Base-by-base conservation (phyloP, 352 stramenopile species). In the Phytopythium aichiense region DNA sequence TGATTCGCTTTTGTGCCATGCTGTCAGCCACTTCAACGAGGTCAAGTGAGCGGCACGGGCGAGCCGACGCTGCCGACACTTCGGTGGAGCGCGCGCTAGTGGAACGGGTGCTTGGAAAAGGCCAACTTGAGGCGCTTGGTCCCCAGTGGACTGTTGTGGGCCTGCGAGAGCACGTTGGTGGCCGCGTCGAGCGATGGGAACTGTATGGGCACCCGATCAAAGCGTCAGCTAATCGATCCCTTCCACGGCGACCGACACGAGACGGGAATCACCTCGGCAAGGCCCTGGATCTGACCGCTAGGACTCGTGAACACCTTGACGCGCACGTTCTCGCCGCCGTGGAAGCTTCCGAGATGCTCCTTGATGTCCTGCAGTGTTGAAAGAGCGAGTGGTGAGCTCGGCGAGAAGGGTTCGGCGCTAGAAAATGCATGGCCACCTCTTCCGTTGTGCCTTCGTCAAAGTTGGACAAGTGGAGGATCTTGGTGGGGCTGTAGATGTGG, bases 401-500 rank as follows among this genome's bases (percentile, higher is more conserved):
- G 40, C 0, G n/a, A 13, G 18, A 23, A 30, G 35, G 33, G 33
- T 38, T 45, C 12, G 0, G 35, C 23, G 7, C 42, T 46, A 11
- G 35, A 5, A n/a, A 28, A 2, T 45, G 12, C 2, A 12, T 37
- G 42, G 58, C 11, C 43, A 81, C 75, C 67, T 84, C 69, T 20
- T 64, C 54, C 4, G 64, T 71, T 5, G 59, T 56, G 28, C 48
- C 55, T 38, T 77, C 72, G 22, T 84, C 79, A 58, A 88, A 73
- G 62, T 88, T 88, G 22, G 79, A 88, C 16, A 87, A 38, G 55
- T 88, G 79, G 16, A 88, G 66, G 42, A 88, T 78, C 56, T 79
- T 77, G n/a, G 76, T 87, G 18, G 79, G 79, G 43, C 79, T 86
- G 69, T 87, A 85, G 52, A 88, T 81, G 60, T 88, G 76, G 63